Base-by-base conservation (phyloP, 768 basidiomycete species). In the Phylloporus scabripes region DNA sequence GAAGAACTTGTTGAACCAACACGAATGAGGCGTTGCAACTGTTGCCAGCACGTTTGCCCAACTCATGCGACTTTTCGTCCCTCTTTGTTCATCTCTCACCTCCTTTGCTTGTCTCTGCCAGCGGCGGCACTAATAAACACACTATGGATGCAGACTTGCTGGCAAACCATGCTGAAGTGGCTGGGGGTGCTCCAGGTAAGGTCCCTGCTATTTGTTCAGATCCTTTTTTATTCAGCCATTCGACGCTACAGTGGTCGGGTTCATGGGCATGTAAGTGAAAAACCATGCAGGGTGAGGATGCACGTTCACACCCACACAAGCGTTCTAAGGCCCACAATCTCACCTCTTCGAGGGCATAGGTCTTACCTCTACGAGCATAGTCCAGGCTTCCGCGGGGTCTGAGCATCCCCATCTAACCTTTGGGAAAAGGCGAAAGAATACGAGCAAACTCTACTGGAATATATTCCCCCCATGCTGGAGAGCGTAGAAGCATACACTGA, bases 341-440 rank as follows among this genome's bases (percentile, higher is more conserved):
- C 28, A 12, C 28, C 4, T 2, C 33, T 52, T 21, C 53, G 26
- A n/a, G 28, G 9, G 28, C 4, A 29, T 29, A 12, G 3, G 2
- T 15, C 12, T n/a, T 33, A 15, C 7, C 23, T 1, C 46, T 21
- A 29, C 29, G 10, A 18, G 23, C 5, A n/a, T 12, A 5, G 2
- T 42, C 23, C 29, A 49, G 29, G 23, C 40, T 2, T 18, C 38
- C 5, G 10, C 34, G 9, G n/a, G 17, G 5, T 17, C 51, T 15
- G 4, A 31, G 14, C 21, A 9, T 43, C 58, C 1, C 15, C 48
- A 0, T 21, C 40, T 5, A 41, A 58, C 31, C 54, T 51, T 46
- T 57, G 45, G 59, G 55, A 60, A 7, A 21, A 4, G 20, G 55
- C 32, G 0, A 48, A 45, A 18, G 10, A 48, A 36, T 45, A 37